Conservation (phyloP, 2,329 filamentous ascomycete species). For the Ophiostoma perfectum region DNA sequence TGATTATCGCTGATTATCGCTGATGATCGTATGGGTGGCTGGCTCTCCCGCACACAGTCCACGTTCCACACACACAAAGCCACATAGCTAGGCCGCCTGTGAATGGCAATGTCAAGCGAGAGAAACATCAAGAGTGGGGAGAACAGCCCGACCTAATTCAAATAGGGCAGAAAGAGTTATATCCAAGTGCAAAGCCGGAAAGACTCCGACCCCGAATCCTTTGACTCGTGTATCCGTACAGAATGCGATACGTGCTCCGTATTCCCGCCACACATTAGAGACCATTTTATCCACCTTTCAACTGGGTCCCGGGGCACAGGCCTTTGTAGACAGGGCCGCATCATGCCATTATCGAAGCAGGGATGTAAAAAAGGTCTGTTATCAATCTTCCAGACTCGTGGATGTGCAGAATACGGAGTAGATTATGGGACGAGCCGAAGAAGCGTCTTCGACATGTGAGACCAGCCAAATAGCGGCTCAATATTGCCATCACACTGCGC, state of each 20-base stretch:
- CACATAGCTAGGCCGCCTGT: neutral
- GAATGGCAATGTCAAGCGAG: constrained; percentile 17
- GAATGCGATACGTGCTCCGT: neutral
- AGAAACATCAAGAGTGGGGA: neutral
- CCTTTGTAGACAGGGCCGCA: no score
- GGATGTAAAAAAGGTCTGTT: no score
- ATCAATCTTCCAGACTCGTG: no score
- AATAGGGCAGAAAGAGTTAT: neutral
- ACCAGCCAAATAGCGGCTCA: no score
- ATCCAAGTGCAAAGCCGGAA: neutral
- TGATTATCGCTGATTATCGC: neutral
- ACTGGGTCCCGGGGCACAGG: no score
- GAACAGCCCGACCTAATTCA: neutral
- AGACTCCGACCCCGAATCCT: neutral
- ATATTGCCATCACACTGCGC: no score
- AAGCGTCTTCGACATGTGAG: no score
- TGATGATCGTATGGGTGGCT: neutral
- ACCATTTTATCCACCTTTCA: neutral
- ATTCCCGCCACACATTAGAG: neutral
- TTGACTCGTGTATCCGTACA: neutral
- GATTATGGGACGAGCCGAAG: no score
- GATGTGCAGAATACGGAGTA: no score
- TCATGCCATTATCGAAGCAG: no score
- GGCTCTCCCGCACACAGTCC: neutral
- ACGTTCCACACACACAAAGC: neutral